phyloP scores from a whole-genome alignment of 2,329 filamentous ascomycete genomes.

The Pseudogymnoascus sp. region DNA sequence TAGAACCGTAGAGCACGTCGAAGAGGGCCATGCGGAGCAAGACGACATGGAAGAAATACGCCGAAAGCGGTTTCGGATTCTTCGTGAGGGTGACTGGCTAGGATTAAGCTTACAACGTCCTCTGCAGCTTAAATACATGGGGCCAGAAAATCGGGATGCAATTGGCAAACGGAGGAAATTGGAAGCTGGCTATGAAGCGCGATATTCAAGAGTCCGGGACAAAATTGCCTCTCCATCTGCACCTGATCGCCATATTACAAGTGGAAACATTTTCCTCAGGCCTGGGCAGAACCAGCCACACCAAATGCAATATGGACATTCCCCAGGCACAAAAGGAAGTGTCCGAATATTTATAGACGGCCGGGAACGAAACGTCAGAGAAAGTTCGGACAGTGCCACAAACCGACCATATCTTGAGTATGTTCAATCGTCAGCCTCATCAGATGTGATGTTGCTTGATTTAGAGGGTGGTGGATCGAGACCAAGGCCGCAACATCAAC shows the following conservation, averaged over 20 bases:
- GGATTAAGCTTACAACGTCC: conserved; percentile 23
- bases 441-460: conserved; percentile 27
- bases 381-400: conserved; percentile 22
- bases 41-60: conserved; percentile 15
- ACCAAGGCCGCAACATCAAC: neutral
- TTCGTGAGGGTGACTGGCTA: conserved; percentile 26
- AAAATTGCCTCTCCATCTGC: conserved; percentile 17
- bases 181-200: conserved; percentile 19
- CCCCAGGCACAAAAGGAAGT: neutral
- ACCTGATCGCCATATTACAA: neutral
- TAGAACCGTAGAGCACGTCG: neutral
- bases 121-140: conserved; percentile 18
- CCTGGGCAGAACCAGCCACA: neutral
- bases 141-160: conserved; percentile 18
- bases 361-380: conserved; percentile 18
- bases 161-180: conserved; percentile 25
- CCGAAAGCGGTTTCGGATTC: conserved; percentile 23
- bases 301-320: neutral
- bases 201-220: conserved; percentile 17
- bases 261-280: neutral
- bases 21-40: conserved; percentile 4
- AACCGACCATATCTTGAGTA: conserved; percentile 12
- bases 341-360: conserved; percentile 26
- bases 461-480: neutral
- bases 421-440: conserved; percentile 15